Evolutionary conservation across 2,329 filamentous ascomycete species (phyloP), one percentile per base, ranked within the genome.

Genomic region (Exophiala phaeomuriformis): DNA sequence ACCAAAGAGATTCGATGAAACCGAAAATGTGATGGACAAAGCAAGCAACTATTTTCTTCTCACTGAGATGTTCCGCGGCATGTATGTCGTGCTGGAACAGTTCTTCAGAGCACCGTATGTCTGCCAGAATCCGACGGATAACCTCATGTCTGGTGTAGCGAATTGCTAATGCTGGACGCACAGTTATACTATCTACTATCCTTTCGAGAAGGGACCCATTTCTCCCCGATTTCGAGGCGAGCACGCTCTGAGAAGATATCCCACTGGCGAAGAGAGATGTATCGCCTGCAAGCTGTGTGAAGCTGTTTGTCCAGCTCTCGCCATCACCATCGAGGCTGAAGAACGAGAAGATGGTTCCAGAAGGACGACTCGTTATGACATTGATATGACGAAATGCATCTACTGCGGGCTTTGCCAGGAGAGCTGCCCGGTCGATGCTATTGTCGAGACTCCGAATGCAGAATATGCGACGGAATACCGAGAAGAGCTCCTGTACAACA

Each of bases 371-470:
- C 84, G 91, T 70, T 98, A 98, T 76, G 93, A 98, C 71, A 96
- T 98, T 69, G 93, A 98, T 75, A 98, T 98, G 93, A 97, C 93
- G 68, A 98, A 98, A 81, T 98, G 93, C 77, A 98, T 98, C 74
- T 98, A 97, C 83, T 97, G 93, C 72, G 93, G 93, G 48, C 94
- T 95, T 77, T 97, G 93, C 82, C 91, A 96, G 77, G 93, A 98
- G 78, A 95, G 88, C 62, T 98, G 93, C 76, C 93, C 93, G 42
- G 93, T 98, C 51, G 93, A 98, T 74, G 93, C 93, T 56, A 98
- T 88, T 71, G 85, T 88, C 55, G 85, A 88, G 70, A 80, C 80
- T 32, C 83, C 84, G 50, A 88, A 88, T 64, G 83, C 83, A 47
- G 84, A 87, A 71, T 88, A 87, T 64, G 83, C 84, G 41, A 87